phyloP scores from a whole-genome alignment of 805 yeast genomes.

The Kodamaea lidongshanica region DNA sequence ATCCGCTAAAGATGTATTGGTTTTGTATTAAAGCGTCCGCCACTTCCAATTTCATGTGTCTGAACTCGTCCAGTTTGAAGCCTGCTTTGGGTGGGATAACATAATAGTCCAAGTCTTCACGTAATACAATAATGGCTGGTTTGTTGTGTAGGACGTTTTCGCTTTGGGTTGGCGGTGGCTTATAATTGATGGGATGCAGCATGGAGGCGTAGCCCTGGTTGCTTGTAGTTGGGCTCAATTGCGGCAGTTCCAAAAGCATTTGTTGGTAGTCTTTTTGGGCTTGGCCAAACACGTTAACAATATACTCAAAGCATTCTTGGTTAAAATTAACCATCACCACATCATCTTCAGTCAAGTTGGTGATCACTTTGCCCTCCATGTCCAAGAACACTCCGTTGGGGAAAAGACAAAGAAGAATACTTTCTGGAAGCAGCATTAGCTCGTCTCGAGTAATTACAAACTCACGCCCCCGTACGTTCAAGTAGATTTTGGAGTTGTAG shows the following conservation, averaged over 20 bases:
- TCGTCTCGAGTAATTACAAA: conserved; percentile 83
- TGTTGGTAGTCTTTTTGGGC: conserved; percentile 55
- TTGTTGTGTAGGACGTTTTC: conserved; percentile 60
- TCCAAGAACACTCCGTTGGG: conserved; percentile 89
- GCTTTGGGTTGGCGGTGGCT: conserved; percentile 8
- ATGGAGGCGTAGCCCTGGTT: conserved; percentile 10
- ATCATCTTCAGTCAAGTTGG: conserved; percentile 74
- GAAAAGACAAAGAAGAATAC: conserved; percentile 75
- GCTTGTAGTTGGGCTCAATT: conserved; percentile 5
- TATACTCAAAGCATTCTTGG: conserved; percentile 80
- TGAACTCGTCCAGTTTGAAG: conserved; percentile 52
- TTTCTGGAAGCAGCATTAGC: conserved; percentile 86
- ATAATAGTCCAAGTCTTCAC: conserved; percentile 93
- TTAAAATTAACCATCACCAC: conserved; percentile 79
- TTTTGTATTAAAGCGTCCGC: conserved; percentile 59
- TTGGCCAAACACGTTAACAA: conserved; percentile 60
- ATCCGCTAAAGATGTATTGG: conserved; percentile 67
- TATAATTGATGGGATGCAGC: conserved; percentile 20
- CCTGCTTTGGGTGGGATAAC: conserved; percentile 73
- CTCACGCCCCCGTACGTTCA: conserved; percentile 68
- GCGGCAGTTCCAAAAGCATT: conserved; percentile 28
- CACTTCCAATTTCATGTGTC: conserved; percentile 62
- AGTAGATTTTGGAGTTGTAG: conserved; percentile 60
- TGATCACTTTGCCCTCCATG: conserved; percentile 66
- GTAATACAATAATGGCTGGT: conserved; percentile 84